A percentile compares a stretch with the other conserved stretches of the same genome.
These are phyloP conservation scores for Annulohypoxylon stygium DNA, from an alignment of 495 filamentous ascomycete species.

Conservation along the genomic window DNA sequence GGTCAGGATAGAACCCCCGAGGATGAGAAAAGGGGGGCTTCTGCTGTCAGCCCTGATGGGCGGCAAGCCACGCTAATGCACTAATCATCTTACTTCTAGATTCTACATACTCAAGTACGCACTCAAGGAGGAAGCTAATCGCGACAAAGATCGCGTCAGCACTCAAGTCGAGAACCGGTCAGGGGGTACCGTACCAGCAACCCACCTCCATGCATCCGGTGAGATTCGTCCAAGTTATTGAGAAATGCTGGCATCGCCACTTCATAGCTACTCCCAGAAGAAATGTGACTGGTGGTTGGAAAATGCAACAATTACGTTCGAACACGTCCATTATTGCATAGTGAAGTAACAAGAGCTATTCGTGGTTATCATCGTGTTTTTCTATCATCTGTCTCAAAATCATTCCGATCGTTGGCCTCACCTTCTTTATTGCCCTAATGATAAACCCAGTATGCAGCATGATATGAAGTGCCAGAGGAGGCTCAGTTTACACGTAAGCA, in stretches of 20 bases:
- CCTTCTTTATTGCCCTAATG: background rate
- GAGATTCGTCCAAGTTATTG: background rate
- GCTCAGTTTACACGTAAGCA: background rate
- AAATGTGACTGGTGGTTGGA: slow-evolving; percentile 15
- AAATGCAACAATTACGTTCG: slow-evolving; percentile 14
- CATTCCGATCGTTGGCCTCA: background rate
- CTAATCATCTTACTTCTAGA: background rate
- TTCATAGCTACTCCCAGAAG: background rate
- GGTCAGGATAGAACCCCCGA: background rate
- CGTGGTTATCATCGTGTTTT: no score
- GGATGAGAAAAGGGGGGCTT: background rate
- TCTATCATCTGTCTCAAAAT: background rate
- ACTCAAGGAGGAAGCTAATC: slow-evolving; percentile 12
- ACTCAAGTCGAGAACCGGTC: slow-evolving; percentile 6
- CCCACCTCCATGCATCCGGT: background rate
- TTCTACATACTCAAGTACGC: slow-evolving; percentile 6
- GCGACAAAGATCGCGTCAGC: slow-evolving; percentile 7
- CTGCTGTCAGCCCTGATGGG: background rate
- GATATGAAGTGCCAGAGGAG: background rate
- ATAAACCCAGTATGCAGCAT: background rate
- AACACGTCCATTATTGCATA: slow-evolving; percentile 8
- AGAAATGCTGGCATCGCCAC: background rate
- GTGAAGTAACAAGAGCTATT: no score
- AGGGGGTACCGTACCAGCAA: background rate
- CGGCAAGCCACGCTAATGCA: slow-evolving; percentile 5